These are phyloP conservation scores for Candida tunisiensis DNA, from an alignment of 1,139 yeast species.

Conservation along the genomic window DNA sequence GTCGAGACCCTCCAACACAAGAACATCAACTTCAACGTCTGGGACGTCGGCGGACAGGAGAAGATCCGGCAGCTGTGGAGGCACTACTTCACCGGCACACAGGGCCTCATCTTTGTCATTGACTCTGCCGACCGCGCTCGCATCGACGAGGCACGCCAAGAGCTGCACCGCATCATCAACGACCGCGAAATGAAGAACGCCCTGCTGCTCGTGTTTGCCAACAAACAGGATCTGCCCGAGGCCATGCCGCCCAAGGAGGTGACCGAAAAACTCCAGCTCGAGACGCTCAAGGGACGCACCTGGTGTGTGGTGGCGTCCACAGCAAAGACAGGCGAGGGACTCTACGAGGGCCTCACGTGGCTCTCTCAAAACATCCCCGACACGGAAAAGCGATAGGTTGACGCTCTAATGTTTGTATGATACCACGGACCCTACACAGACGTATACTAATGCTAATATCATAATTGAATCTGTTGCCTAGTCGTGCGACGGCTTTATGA, in stretches of 20 bases:
- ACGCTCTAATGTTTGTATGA: too few relatives aligned
- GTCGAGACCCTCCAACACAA: conserved; percentile 85
- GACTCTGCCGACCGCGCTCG: conserved; percentile 64
- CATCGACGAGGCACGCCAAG: conserved; percentile 64
- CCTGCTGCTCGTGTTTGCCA: conserved; percentile 69
- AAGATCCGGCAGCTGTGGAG: conserved; percentile 86
- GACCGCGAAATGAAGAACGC: conserved; percentile 75
- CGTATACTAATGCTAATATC: too few relatives aligned
- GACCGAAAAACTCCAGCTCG: conserved; percentile 70
- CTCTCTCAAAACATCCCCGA: conserved; percentile 49
- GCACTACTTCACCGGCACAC: conserved; percentile 86
- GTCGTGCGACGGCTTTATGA: too few relatives aligned
- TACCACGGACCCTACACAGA: too few relatives aligned
- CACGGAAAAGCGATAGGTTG: conserved; percentile 10
- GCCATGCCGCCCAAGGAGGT: conserved; percentile 87
- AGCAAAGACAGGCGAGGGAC: conserved; percentile 85
- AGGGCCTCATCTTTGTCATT: conserved; percentile 84
- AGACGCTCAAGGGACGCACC: conserved; percentile 72
- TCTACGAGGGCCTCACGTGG: conserved; percentile 83
- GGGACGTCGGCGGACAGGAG: conserved; percentile 98
- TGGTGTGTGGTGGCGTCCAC: conserved; percentile 86
- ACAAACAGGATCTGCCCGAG: conserved; percentile 79
- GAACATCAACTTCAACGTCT: conserved; percentile 78
- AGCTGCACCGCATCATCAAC: conserved; percentile 56
- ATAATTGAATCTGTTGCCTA: too few relatives aligned